Evolutionary conservation across 371 early-diverging fungal species (phyloP), one percentile per base, ranked within the genome.

Genomic region (Mucor plumbeus): DNA sequence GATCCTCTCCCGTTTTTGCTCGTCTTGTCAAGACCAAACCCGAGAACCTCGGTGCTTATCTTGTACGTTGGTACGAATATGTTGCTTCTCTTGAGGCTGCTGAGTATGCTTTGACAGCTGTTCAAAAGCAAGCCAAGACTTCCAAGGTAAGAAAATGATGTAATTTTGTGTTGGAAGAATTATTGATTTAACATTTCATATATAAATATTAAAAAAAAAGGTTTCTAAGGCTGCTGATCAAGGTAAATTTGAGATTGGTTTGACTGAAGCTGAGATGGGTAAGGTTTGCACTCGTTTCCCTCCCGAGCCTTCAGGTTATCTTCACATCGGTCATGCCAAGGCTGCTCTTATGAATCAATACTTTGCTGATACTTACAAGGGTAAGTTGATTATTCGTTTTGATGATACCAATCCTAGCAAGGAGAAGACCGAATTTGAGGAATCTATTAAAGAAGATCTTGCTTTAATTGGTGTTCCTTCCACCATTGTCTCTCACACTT

Each of bases 361-460:
- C 87, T 95, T 99, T 90, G 99, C 99, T 8, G 82, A 91, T 19
- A 79, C 81, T 38, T 96, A 97, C 82, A 87, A 94, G 60, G 99
- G 99, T 59, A 94, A 92, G 75, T 71, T 99, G 74, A 92, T 99
- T 63, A 84, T 99, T 53, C 94, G 99, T 61, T 99, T 99, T 73
- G 99, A 99, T 81, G 99, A 99, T 85, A 99, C 99, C 61, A 99
- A 99, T 81, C 99, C 99, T 14, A 83, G 84, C 66, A 99, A 99
- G 83, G 99, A 99, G 84, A 95, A 95, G 87, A 72, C 71, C 26
- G 98, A 98, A 82, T 99, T 93, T 68, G 97, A 99, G 83, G 92
- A 96, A 58, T 82, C 93, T 38, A 99, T 99, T 78, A 89, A 89
- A 75, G 97, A 97, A 85, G 99, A 98, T 77, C 80, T 98, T 74